These are phyloP conservation scores for Brassica cretica DNA, from an alignment of 345 rosid species.

Conservation along the genomic window DNA sequence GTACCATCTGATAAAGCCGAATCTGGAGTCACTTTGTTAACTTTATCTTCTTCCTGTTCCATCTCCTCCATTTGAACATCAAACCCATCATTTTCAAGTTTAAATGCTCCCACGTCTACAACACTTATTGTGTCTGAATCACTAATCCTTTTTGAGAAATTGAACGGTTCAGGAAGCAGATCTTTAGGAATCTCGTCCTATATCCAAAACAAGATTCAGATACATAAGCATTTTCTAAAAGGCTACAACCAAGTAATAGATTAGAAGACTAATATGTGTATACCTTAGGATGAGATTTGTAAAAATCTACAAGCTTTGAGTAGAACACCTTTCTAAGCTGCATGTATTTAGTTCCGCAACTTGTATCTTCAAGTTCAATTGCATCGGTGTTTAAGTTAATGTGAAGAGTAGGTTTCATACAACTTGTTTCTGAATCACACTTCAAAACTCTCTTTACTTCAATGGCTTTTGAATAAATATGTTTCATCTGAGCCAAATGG, in stretches of 20 bases:
- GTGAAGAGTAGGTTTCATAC: constrained; percentile 82
- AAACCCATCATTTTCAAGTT: constrained; percentile 20
- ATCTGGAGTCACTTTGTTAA: background rate
- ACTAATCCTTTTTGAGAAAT: constrained; percentile 25
- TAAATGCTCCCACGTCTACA: background rate
- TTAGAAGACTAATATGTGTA: background rate
- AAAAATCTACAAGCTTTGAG: constrained; percentile 54
- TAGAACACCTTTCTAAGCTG: constrained; percentile 62
- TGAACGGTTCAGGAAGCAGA: constrained; percentile 80
- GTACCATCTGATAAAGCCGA: constrained; percentile 6
- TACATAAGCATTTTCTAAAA: background rate
- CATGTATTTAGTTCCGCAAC: constrained; percentile 46
- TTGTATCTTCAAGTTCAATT: constrained; percentile 42
- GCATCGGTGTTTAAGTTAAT: constrained; percentile 52
- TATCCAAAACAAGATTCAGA: constrained; percentile 14
- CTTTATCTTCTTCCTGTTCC: constrained; percentile 12
- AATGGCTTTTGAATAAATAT: constrained; percentile 73
- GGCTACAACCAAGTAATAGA: background rate
- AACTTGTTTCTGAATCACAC: constrained; percentile 60
- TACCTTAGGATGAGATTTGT: constrained; percentile 73
- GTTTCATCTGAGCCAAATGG: constrained; percentile 79
- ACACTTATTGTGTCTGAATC: background rate
- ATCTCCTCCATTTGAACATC: constrained; percentile 27
- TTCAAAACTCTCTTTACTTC: constrained; percentile 57
- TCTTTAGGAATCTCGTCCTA: constrained; percentile 80